Base-by-base conservation (phyloP, 2,329 filamentous ascomycete genomes). In the Pseudogymnoascus sp. region DNA sequence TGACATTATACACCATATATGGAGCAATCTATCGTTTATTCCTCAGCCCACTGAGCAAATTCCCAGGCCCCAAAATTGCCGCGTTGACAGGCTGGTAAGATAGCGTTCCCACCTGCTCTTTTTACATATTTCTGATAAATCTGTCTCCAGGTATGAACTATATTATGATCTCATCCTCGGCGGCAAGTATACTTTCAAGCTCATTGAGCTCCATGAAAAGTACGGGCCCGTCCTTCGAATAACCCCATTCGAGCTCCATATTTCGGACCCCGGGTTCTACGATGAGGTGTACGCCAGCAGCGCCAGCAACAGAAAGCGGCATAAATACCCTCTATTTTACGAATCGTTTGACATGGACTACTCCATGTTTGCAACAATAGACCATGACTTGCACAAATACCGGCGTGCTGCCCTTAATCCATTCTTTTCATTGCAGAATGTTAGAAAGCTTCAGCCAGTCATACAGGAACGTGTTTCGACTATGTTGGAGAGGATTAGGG, bases 141-240 rank as follows among this genome's bases (percentile, higher is more conserved):
- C 28, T 14, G 8, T 35, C 7, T 2, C 18, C 16, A 57, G 61
- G 37, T 63, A 63, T 50, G 62, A 63, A 33, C 25, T 59, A 41
- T 79, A 77, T 66, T 78, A 78, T 61, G 77, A 79, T 60, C 68
- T 78, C n/a, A 61, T 76, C 43, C 68, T 74, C 4, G 71, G 73
- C 6, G 77, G 76, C 2, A 70, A 76, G 65, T 79, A 77, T 62
- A 76, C 70, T 12, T 76, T 72, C 65, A 72, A 77, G 60, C 75
- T 79, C 20, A 67, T 70, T 39, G 69, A 75, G 57, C 66, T 79
- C 65, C 77, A 79, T 65, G 66, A 74, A 41, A 63, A 68, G 64
- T 79, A 78, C 61, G 77, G 77, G 4, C 70, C 72, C 1, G 71
- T 75, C 16, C 64, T 74, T 35, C 66, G 71, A 3, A 70, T 74